Base-by-base conservation (phyloP, 2,329 filamentous ascomycete genomes). In the Fusarium sambucinum region DNA sequence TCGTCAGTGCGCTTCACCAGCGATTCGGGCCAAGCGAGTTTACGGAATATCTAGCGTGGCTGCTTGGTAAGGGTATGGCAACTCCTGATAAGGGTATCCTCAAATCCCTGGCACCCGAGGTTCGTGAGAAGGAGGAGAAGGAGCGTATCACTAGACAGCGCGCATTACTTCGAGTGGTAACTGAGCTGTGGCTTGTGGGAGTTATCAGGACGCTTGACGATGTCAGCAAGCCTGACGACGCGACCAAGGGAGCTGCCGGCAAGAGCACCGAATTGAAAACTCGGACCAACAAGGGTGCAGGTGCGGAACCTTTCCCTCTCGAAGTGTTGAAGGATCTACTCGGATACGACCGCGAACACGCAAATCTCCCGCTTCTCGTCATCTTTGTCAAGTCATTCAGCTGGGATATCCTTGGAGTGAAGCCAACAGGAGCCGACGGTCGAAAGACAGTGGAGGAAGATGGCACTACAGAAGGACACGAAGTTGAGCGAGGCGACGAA, bases 301-400 rank as follows among this genome's bases (percentile, higher is more conserved):
- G 86, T 40, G 87, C 93, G 3, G 96, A 99, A 68, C 96, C 96
- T 1, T 98, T 99, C 71, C 96, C 96, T 5, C 84, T 99, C 21
- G 96, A 99, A 78, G 95, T 98, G n/a, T 83, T 99, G 40, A 99
- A 99, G 81, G 96, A 99, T 77, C 87, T 99, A 69, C 86, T 99
- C 17, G 94, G 94, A 10, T 91, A 98, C 76, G 96, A 99, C 77
- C 89, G 94, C 56, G 95, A 99, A 72, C 96, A 98, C 76, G 84
- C 89, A 56, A 99, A 98, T 75, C 81, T 99, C 42, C 94, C 96
- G 2, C 83, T 99, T 45, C 91, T 97, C 8, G 96, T 98, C 52
- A 87, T 97, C 16, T 99, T 99, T 75, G 94, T 97, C 70, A 99
- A 97, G 81, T 90, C 92, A 19, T 99, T 98, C 74, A 91, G 92